phyloP scores from a whole-genome alignment of 2,329 filamentous ascomycete genomes.

The Diaporthe amygdali region DNA sequence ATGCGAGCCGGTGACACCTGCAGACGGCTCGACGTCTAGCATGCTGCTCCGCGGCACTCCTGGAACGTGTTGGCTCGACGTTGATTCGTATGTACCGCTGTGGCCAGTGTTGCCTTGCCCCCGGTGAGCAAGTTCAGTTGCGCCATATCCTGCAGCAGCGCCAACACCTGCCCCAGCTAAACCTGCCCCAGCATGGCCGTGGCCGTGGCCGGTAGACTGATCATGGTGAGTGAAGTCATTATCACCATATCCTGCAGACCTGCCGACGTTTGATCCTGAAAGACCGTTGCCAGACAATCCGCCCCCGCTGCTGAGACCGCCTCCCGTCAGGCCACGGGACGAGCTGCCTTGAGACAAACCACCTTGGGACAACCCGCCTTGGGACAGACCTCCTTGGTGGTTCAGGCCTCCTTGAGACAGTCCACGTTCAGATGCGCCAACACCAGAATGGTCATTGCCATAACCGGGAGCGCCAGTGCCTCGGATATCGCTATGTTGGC shows the following conservation, averaged over 20 bases:
- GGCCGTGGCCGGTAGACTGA: not conserved
- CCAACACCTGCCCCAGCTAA: constrained; percentile 1
- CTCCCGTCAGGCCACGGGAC: not conserved
- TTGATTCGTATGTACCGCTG: not conserved
- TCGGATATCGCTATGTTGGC: not conserved
- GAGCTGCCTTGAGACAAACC: not conserved
- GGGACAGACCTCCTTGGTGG: not conserved
- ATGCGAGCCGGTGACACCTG: not conserved
- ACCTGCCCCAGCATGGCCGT: not conserved
- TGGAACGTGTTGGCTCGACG: not conserved
- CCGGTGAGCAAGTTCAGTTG: not conserved
- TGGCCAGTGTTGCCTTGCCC: not conserved
- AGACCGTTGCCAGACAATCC: not conserved
- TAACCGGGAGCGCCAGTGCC: not conserved
- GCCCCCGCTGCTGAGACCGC: not conserved
- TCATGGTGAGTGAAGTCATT: not conserved
- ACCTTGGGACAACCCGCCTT: not conserved
- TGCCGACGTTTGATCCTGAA: not conserved
- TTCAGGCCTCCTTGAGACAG: not conserved
- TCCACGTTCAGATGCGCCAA: not conserved
- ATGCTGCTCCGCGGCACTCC: constrained; percentile 23
- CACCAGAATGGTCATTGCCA: not conserved
- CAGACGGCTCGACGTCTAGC: constrained; percentile 23
- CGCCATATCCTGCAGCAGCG: constrained; percentile 13
- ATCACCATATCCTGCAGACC: not conserved